Base-by-base conservation (phyloP, 2,329 filamentous ascomycete genomes). In the Colletotrichum cordylinicola region DNA sequence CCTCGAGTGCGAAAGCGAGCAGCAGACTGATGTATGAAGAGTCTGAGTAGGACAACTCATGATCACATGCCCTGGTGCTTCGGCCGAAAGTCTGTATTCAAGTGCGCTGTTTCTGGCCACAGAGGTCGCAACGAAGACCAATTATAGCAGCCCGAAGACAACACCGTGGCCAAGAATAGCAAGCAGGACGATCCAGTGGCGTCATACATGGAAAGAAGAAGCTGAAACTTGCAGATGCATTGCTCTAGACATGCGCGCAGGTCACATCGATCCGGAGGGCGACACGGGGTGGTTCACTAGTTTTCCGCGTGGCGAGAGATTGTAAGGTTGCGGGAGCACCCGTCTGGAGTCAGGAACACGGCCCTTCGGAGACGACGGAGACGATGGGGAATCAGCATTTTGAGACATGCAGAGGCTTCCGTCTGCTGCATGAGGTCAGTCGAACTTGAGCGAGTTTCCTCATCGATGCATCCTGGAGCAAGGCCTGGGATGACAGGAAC, bases 361-460 rank as follows among this genome's bases (percentile, higher is more conserved):
- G 64, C 70, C 73, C 73, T 75, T 69, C 64, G 70, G 73, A 75
- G 33, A 73, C 73, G 73, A 69, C 73, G 73, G 73, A 69, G 70
- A n/a, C 10, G 21, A 9, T 33, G n/a, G 15, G n/a, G 6, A 9
- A 56, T 21, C 29, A 52, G 8, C 37, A 35, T 2, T 21, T 21
- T 21, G n/a, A 29, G 27, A 55, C 29, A 55, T 27, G 61, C 67
- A 48, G 67, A 16, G 52, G n/a, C 27, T 39, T 58, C 13, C 18
- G 56, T 35, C 67, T 21, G 56, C 35, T 52, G 35, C 16, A 64
- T 48, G 24, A 62, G 67, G 62, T 16, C 31, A 58, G 18, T 64
- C 61, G 35, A 64, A 21, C 13, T 37, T 48, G 24, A 55, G 66
- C 39, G 31, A 33, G n/a, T 9, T 62, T 43, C 24, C 62, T 33